Percentiles rank a stretch among this genome's conserved stretches.
These are phyloP conservation scores for Atkinsonella hypoxylon DNA, from an alignment of 2,329 filamentous ascomycete genomes.

Conservation along the genomic window DNA sequence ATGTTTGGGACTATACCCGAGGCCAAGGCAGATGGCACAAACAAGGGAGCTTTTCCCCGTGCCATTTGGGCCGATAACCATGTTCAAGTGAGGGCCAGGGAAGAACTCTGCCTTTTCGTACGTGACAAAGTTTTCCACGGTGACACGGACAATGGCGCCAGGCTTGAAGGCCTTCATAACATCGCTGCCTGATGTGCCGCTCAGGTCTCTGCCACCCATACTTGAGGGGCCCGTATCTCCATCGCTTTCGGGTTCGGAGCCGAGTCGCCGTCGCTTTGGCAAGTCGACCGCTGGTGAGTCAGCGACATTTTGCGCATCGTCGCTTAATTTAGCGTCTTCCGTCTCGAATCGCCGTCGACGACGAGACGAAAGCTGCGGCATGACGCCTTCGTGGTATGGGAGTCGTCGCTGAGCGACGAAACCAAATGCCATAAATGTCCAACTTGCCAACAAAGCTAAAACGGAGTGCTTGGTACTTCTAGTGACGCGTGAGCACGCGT, in stretches of 20 bases:
- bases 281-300: slow-evolving; percentile 16
- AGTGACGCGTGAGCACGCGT: slow-evolving; percentile 2
- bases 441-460: too few species aligned
- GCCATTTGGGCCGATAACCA: slow-evolving; percentile 98
- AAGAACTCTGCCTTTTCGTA: slow-evolving; percentile 87
- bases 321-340: slow-evolving; percentile 27
- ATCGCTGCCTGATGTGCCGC: slow-evolving; percentile 7
- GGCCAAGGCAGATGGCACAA: slow-evolving; percentile 86
- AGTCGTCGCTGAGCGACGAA: neutral
- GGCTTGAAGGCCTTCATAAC: slow-evolving; percentile 41
- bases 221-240: slow-evolving; percentile 5
- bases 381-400: slow-evolving; percentile 9
- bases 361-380: slow-evolving; percentile 19
- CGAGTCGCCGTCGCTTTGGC: slow-evolving; percentile 26
- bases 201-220: slow-evolving; percentile 8
- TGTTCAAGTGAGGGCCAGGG: slow-evolving; percentile 86
- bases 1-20: slow-evolving; percentile 73
- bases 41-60: slow-evolving; percentile 96
- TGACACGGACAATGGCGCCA: slow-evolving; percentile 81
- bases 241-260: slow-evolving; percentile 12
- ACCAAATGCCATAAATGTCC: too few species aligned
- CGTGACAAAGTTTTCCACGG: slow-evolving; percentile 82
- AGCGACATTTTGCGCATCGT: slow-evolving; percentile 13
- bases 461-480: neutral
- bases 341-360: slow-evolving; percentile 32